Evolutionary conservation across 2,329 filamentous ascomycete species (phyloP).

Genomic region (Diatrype stigma): DNA sequence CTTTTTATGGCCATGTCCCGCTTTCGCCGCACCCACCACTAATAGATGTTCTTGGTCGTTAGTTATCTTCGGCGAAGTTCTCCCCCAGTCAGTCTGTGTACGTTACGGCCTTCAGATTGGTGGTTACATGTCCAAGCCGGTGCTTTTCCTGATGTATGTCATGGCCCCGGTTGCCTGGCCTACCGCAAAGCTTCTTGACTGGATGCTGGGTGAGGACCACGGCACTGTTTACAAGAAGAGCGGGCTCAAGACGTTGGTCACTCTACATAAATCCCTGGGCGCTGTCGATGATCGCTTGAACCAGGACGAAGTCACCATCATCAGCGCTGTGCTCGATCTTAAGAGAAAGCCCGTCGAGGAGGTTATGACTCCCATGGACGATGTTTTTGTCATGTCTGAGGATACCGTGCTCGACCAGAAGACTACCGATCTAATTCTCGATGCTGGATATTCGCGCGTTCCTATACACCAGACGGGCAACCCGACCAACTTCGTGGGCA

Average conservation of each 20-base stretch:
- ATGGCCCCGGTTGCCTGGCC: slow-evolving; percentile 89
- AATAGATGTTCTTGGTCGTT: slow-evolving; percentile 15
- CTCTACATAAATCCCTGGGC: slow-evolving; percentile 86
- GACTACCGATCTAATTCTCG: slow-evolving; percentile 91
- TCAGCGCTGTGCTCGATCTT: slow-evolving; percentile 90
- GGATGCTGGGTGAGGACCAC: slow-evolving; percentile 87
- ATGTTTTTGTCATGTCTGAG: slow-evolving; percentile 95
- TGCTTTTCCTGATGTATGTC: slow-evolving; percentile 86
- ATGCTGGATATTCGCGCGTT: slow-evolving; percentile 91
- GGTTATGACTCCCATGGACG: slow-evolving; percentile 98
- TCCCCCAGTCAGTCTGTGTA: slow-evolving; percentile 93
- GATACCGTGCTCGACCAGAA: slow-evolving; percentile 88
- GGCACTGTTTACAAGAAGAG: slow-evolving; percentile 98
- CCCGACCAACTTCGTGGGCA: slow-evolving; percentile 84
- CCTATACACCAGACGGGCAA: slow-evolving; percentile 88
- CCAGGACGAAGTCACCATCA: slow-evolving; percentile 97
- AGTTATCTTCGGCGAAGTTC: slow-evolving; percentile 98
- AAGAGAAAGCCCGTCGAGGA: slow-evolving; percentile 93
- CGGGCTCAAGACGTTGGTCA: slow-evolving; percentile 92
- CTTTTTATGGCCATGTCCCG: neutral
- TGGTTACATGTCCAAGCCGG: slow-evolving; percentile 85
- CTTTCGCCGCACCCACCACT: slow-evolving; percentile 1
- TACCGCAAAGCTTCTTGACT: slow-evolving; percentile 91
- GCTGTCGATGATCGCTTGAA: slow-evolving; percentile 85
- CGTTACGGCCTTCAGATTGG: slow-evolving; percentile 94